A percentile compares a stretch with the other conserved stretches of the same genome.
These are phyloP conservation scores for Podospora fimiseda DNA, from an alignment of 495 filamentous ascomycete species.

Conservation along the genomic window DNA sequence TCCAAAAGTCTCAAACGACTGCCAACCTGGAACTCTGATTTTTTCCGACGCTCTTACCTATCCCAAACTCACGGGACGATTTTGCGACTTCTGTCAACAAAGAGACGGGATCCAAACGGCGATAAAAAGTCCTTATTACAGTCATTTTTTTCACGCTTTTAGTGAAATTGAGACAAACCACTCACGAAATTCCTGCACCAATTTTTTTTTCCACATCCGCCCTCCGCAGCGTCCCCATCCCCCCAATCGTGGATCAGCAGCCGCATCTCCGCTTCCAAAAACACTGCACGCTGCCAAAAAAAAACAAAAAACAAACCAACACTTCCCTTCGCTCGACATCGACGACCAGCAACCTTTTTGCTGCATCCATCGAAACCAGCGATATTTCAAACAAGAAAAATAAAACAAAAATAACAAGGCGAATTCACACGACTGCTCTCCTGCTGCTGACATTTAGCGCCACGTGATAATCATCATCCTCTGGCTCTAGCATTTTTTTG, in stretches of 20 bases:
- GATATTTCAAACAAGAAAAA: neutral
- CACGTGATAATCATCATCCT: slow-evolving; percentile 12
- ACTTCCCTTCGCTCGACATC: slow-evolving; percentile 6
- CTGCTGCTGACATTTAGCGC: slow-evolving; percentile 15
- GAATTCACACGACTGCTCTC: slow-evolving; percentile 9
- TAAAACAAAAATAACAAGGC: slow-evolving; percentile 7
- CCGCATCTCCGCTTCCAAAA: slow-evolving; percentile 5
- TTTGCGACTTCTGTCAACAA: slow-evolving; percentile 17
- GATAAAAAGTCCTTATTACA: slow-evolving; percentile 23
- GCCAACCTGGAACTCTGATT: slow-evolving; percentile 21
- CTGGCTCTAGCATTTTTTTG: slow-evolving; percentile 7
- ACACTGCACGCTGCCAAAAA: neutral
- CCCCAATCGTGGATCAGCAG: slow-evolving; percentile 19
- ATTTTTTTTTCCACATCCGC: slow-evolving; percentile 17
- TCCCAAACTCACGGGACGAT: slow-evolving; percentile 20
- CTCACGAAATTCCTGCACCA: slow-evolving; percentile 23
- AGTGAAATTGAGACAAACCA: slow-evolving; percentile 22
- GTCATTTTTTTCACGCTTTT: slow-evolving; percentile 12
- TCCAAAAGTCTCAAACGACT: slow-evolving; percentile 27
- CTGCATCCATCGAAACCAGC: slow-evolving; percentile 9
- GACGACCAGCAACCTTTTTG: slow-evolving; percentile 10
- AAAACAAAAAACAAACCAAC: no score
- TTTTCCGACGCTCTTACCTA: slow-evolving; percentile 23
- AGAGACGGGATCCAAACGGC: slow-evolving; percentile 19
- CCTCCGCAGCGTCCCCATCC: slow-evolving; percentile 12